Evolutionary conservation across 352 stramenopile genomes (phyloP), one percentile per base, ranked within the genome.

Genomic region (Phytopythium kandeliae): DNA sequence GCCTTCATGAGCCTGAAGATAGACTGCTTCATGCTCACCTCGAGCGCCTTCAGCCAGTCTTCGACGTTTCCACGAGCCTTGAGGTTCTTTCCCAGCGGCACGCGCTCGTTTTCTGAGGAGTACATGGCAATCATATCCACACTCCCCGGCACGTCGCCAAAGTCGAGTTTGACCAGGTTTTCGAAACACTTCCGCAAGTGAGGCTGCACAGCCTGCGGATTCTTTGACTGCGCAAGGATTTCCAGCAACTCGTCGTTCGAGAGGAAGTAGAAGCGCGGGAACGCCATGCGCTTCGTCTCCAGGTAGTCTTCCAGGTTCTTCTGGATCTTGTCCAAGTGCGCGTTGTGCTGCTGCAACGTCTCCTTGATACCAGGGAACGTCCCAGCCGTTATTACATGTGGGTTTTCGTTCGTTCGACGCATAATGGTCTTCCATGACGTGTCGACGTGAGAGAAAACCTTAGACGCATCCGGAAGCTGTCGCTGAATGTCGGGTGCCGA

Each of bases 131-230:
- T 58, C 68, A 98, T 97, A 55, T 98, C 89, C 16, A 98, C 78
- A 41, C 79, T 92, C 1, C 81, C 84, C 0, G 72, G 66, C 0
- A 86, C 57, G 37, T 94, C 84, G 1, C 81, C 78, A 57, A 92
- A 94, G 45, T 93, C 85, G 0, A 95, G 60, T 43, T 76, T 73
- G 6, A 90, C 78, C 0, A 95, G 69, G 30, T 91, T 90, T 48
- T 98, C 94, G 60, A 98, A 98, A 56, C 88, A 97, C 55, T 98
- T 98, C 2, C 89, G 78, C 33, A 98, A 58, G 60, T 98, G 94
- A 0, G 89, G 92, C 48, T 98, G 93, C 15, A 98, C 91, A 1
- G 86, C 89, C 26, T 97, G 88, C 11, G 94, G 93, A 51, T 98
- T 96, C 67, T 97, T 98, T 5, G 91, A 90, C 45, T 98, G 92